These are phyloP conservation scores for Annona cherimola DNA, from an alignment of 164 flowering plant genomes.

Conservation along the genomic window DNA sequence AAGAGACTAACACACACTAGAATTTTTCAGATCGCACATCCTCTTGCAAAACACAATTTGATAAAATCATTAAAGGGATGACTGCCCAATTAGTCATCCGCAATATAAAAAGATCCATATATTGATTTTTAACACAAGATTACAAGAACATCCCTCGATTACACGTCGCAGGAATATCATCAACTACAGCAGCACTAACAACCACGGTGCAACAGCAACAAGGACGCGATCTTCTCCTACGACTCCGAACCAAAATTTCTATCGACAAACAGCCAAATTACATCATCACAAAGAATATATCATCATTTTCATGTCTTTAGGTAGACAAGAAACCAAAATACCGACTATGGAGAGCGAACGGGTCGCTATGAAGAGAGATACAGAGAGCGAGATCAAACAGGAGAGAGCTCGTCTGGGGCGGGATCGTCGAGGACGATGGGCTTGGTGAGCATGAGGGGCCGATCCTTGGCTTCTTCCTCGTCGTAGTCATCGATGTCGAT, in stretches of 20 bases:
- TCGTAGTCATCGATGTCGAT: slow-evolving; percentile 26
- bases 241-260: neutral
- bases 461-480: slow-evolving; percentile 33
- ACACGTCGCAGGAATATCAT: neutral
- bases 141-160: neutral
- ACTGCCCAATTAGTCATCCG: no score
- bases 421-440: slow-evolving; percentile 14
- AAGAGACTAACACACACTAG: no score
- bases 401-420: slow-evolving; percentile 13
- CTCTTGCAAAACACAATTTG: no score
- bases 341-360: neutral
- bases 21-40: no score
- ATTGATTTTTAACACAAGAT: no score
- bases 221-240: neutral
- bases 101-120: neutral
- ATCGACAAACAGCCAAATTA: neutral
- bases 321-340: neutral
- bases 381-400: slow-evolving; percentile 11
- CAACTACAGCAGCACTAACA: neutral
- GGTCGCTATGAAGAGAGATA: neutral
- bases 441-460: slow-evolving; percentile 29
- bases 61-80: no score
- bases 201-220: neutral
- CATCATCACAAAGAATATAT: neutral
- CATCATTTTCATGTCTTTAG: neutral